Evolutionary conservation across 2,329 filamentous ascomycete species (phyloP), one percentile per base, ranked within the genome.

Genomic region (Fusarium hainanense): DNA sequence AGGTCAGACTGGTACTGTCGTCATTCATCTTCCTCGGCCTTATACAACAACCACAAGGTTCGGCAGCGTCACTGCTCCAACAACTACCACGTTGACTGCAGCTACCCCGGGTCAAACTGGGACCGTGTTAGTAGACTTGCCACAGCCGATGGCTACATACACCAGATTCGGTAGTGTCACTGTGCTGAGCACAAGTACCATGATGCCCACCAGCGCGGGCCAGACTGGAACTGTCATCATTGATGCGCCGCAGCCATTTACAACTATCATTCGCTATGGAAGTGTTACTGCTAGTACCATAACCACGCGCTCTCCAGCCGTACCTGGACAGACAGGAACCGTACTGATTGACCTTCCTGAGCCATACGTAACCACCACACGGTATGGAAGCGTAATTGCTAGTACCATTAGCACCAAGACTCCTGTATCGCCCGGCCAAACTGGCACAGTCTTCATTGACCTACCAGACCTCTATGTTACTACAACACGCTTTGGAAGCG

Each of bases 1-100:
- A 12, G 58, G 58, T 2, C 30, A 63, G 11, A 63, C 61, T 9
- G 50, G 37, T 5, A 64, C 58, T 13, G 47, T 63, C 5, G 4
- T 42, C 7, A 8, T 63, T 7, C 23, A 63, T 23, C 58, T 63
- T 7, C 60, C 60, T 6, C 23, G 44, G 3, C 60, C 43, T 20
- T 63, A 21, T 14, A 28, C 28, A 13, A 63, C 59, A 4, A 21
- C 25, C 4, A 62, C 60, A 2, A 28, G 37, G 7, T 63, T 48
- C 16, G 57, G 48, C 0, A 40, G 42, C 7, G 37, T 41, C 4
- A 42, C 48, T 5, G 20, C 18, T 7, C n/a, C 48, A 16, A 49
- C 28, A 7, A 62, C 60, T 4, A 48, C 48, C 3, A 55, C 51
- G 12, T 13, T 62, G 2, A 10, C 20, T 2, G 57, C 60, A 7